Conservation (phyloP, 2,329 filamentous ascomycete species). For the Daldinia sp. region DNA sequence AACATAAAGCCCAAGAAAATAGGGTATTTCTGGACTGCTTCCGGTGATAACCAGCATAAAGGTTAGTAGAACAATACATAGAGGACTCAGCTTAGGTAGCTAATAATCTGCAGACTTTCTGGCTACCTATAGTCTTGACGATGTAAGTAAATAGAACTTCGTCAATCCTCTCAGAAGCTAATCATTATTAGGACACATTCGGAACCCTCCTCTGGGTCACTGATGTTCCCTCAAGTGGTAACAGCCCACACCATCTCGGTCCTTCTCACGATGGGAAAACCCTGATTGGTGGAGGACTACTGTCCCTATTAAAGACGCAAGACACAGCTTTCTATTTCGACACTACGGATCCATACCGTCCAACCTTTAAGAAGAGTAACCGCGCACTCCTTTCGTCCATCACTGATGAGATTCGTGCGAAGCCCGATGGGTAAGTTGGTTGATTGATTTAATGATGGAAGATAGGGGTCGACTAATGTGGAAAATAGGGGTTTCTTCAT, state of each 20-base stretch:
- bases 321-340: constrained; percentile 72
- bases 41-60: constrained; percentile 66
- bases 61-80: background rate
- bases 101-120: constrained; percentile 56
- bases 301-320: constrained; percentile 67
- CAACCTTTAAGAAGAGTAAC: constrained; percentile 67
- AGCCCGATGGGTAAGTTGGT: constrained; percentile 60
- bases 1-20: constrained; percentile 71
- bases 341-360: constrained; percentile 64
- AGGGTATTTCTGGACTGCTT: constrained; percentile 70
- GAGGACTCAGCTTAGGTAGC: background rate
- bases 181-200: constrained; percentile 60
- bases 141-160: constrained; percentile 50
- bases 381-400: constrained; percentile 66
- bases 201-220: constrained; percentile 66
- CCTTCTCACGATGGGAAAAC: constrained; percentile 64
- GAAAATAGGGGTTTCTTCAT: constrained; percentile 61
- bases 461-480: background rate
- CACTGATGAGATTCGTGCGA: constrained; percentile 68
- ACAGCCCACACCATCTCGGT: constrained; percentile 67
- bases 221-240: constrained; percentile 66
- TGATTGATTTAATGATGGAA: background rate
- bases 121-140: constrained; percentile 65
- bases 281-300: constrained; percentile 63
- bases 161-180: background rate